Conservation (phyloP, 805 yeast species). For the Vanderwaltozyma verrucispora region DNA sequence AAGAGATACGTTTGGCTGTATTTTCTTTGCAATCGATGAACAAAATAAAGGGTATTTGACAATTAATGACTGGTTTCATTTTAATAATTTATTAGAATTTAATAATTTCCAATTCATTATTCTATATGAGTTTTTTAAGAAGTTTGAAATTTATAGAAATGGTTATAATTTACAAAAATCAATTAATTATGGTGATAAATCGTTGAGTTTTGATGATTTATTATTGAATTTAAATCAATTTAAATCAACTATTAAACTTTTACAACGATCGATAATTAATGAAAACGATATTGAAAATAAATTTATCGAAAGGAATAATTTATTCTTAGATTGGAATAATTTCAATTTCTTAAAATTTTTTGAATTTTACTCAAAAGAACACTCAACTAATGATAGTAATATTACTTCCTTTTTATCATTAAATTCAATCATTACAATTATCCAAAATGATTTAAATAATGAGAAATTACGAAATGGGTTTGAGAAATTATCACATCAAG, state of each 20-base stretch:
- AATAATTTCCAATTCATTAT: constrained; percentile 40
- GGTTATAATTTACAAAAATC: constrained; percentile 17
- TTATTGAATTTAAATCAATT: constrained; percentile 24
- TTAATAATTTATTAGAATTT: constrained; percentile 46
- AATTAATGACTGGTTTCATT: constrained; percentile 61
- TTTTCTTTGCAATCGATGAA: constrained; percentile 74
- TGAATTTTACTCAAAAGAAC: constrained; percentile 7
- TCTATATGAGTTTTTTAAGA: constrained; percentile 43
- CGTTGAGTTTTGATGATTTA: constrained; percentile 31
- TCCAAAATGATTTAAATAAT: constrained; percentile 33
- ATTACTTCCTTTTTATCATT: constrained; percentile 27
- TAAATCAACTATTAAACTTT: constrained; percentile 24
- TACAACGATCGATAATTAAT: constrained; percentile 26
- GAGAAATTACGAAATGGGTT: constrained; percentile 29
- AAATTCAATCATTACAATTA: constrained; percentile 32
- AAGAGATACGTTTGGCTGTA: constrained; percentile 52
- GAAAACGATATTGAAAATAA: constrained; percentile 5
- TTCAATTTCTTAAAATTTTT: constrained; percentile 23
- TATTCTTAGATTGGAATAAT: constrained; percentile 29
- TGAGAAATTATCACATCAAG: constrained; percentile 22
- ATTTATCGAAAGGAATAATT: constrained; percentile 15
- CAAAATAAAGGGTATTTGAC: constrained; percentile 56
- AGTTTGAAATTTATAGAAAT: constrained; percentile 29
- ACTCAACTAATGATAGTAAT: neutral
- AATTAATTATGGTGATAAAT: constrained; percentile 30